Base-by-base conservation (phyloP, 2,329 filamentous ascomycete genomes). In the Fusarium tanahbumbuense region DNA sequence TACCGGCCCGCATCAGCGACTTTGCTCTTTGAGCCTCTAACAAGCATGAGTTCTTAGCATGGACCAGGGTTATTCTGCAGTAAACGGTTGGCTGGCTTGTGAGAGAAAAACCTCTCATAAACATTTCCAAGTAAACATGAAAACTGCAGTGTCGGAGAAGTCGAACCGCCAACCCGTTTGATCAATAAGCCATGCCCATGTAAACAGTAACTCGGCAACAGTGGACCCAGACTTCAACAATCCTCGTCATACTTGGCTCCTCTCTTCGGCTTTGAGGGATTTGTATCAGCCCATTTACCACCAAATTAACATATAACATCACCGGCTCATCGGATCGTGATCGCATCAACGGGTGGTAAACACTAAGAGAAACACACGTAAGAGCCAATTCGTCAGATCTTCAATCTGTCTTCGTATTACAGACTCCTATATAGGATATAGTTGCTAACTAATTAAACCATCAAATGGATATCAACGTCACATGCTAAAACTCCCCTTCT, bases 391-490 rank as follows among this genome's bases (percentile, higher is more conserved):
- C 25, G 13, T 46, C 34, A 13, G 27, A 66, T 66, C 25, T 56
- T 54, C 25, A 55, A 57, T 23, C 34, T 65, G 68, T 46, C 52
- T 59, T 56, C 9, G 28, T 40, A 71, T 70, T 71, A 68, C 48
- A 55, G 56, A 65, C 60, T 22, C 52, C 59, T 65, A 60, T 64
- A 46, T 60, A 52, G 57, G 42, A 61, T 34, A 59, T 58, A 30
- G 47, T 25, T 70, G 64, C 68, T 58, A 68, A 68, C 56, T 56
- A 61, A 56, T 53, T 54, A 62, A 55, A 53, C 64, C 56, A 53
- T 68, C 63, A 64, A 56, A 69, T 69, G 64, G 68, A 71, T 71
- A 71, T 71, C 64, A 71, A 69, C 69, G 45, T 49, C 64, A 37
- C 53, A 52, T 65, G 63, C 58, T 49, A 47, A 49, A 48, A 61